These are phyloP conservation scores for Apiospora arundinis DNA, from an alignment of 2,329 filamentous ascomycete genomes.

Conservation along the genomic window DNA sequence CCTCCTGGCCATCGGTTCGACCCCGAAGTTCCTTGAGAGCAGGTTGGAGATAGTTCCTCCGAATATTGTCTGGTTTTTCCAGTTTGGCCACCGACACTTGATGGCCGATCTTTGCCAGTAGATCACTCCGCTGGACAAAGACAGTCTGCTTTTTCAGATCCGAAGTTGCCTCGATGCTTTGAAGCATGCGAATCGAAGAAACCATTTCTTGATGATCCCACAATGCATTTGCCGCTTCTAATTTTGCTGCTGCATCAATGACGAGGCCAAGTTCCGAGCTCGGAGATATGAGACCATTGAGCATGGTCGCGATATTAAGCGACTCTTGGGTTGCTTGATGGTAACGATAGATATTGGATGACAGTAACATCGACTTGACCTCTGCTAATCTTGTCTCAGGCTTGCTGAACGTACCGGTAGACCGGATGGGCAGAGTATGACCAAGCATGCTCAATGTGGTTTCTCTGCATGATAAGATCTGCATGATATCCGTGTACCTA, in stretches of 20 bases:
- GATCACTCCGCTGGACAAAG: constrained; percentile 73
- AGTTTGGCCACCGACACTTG: constrained; percentile 89
- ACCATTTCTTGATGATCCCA: constrained; percentile 95
- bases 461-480: constrained; percentile 82
- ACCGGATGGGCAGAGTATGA: constrained; percentile 68
- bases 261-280: constrained; percentile 75
- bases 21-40: constrained; percentile 83
- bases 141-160: constrained; percentile 73
- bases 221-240: constrained; percentile 86
- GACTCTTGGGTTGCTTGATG: constrained; percentile 88
- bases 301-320: constrained; percentile 80
- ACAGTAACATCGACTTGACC: constrained; percentile 76
- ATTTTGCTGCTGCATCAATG: constrained; percentile 76
- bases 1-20: constrained; percentile 70
- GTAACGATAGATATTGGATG: constrained; percentile 76
- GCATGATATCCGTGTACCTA: constrained; percentile 78
- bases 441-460: constrained; percentile 83
- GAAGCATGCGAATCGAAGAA: constrained; percentile 87
- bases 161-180: constrained; percentile 69
- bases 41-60: constrained; percentile 82
- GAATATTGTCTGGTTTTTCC: constrained; percentile 89
- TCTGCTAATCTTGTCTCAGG: constrained; percentile 74
- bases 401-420: constrained; percentile 64
- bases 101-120: constrained; percentile 87
- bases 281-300: constrained; percentile 77